phyloP scores from a whole-genome alignment of 2,329 filamentous ascomycete species.

The Cryphonectria radicalis region DNA sequence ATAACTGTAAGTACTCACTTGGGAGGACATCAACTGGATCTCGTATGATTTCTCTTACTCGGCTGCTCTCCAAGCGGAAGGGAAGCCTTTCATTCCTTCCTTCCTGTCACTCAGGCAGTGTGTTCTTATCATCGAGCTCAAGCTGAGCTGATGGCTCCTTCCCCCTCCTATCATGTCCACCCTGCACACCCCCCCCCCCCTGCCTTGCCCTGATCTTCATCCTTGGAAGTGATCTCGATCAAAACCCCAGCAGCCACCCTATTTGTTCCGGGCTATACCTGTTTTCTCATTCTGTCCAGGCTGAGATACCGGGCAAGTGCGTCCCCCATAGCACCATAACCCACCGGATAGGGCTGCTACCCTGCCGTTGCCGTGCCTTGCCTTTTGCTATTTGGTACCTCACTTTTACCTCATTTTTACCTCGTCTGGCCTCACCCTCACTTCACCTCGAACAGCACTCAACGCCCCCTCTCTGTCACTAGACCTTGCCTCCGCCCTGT shows the following conservation, averaged over 20 bases:
- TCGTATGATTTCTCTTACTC: background rate
- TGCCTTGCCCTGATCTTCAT: background rate
- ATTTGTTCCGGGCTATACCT: background rate
- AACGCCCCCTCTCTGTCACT: background rate
- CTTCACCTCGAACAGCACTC: background rate
- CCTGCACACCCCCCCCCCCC: background rate
- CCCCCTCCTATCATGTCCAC: background rate
- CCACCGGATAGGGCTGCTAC: background rate
- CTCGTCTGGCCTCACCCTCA: background rate
- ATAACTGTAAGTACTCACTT: background rate
- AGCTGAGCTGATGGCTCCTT: background rate
- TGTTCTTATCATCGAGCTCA: background rate
- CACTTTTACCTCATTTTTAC: background rate
- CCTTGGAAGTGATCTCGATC: background rate
- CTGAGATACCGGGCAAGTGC: background rate
- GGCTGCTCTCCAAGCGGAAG: background rate
- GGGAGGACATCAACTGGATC: background rate
- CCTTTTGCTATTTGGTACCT: background rate
- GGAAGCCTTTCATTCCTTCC: background rate
- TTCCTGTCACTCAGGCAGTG: background rate
- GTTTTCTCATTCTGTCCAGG: background rate
- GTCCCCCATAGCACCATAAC: background rate
- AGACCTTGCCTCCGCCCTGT: background rate
- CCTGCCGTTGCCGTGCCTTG: background rate
- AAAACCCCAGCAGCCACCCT: background rate